Evolutionary conservation across 805 yeast species (phyloP).

Genomic region (Ogataea philodendri): DNA sequence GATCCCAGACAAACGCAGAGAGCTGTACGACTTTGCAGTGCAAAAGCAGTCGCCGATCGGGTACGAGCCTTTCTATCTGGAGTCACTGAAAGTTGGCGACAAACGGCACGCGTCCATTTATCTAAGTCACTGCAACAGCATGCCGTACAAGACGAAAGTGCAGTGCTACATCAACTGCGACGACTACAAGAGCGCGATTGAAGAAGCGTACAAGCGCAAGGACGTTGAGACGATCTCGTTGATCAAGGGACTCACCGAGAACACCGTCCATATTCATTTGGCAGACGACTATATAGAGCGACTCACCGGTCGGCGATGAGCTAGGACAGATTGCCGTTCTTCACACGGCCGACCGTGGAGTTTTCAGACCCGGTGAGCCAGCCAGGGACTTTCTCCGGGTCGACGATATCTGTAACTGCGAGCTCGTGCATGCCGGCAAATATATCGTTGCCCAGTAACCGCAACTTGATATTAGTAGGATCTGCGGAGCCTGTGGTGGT

Average conservation of each 20-base stretch:
- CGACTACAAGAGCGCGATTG: conserved; percentile 49
- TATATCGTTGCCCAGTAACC: conserved; percentile 64
- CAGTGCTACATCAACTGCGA: conserved; percentile 52
- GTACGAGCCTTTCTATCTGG: conserved; percentile 58
- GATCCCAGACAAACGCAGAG: conserved; percentile 49
- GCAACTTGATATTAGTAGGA: conserved; percentile 26
- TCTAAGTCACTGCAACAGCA: conserved; percentile 48
- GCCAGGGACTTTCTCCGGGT: conserved; percentile 60
- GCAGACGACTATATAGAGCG: conserved; percentile 27
- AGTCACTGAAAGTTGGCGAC: conserved; percentile 53
- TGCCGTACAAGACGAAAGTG: conserved; percentile 46
- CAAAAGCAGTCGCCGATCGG: conserved; percentile 67
- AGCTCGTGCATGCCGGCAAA: conserved; percentile 78
- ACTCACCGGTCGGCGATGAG: conserved; percentile 24
- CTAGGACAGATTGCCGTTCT: conserved; percentile 36
- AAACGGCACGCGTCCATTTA: conserved; percentile 58
- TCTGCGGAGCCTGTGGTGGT: conserved; percentile 25
- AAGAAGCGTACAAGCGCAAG: conserved; percentile 45
- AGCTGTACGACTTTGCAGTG: conserved; percentile 51
- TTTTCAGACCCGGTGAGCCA: conserved; percentile 83
- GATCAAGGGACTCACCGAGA: conserved; percentile 26
- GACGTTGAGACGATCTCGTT: conserved; percentile 37
- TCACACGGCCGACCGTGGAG: conserved; percentile 44
- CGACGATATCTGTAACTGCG: conserved; percentile 45
- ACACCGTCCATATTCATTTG: conserved; percentile 21